Conservation (phyloP, 306 rosid genomes). For the Rosa lucieae region DNA sequence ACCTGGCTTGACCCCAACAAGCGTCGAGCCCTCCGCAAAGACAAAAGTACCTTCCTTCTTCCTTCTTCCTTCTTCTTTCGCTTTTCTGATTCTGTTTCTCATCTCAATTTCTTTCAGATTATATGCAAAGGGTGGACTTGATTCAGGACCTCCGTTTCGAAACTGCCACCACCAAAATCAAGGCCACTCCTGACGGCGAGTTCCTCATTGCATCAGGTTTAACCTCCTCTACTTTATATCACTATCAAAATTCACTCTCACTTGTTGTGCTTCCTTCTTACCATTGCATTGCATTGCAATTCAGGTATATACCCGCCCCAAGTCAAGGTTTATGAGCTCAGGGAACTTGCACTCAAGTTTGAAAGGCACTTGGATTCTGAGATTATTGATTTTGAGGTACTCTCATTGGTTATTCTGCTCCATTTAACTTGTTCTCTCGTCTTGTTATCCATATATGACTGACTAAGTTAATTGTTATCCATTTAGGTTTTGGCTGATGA, state of each 20-base stretch:
- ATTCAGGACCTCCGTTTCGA: constrained; percentile 78
- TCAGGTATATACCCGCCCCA: constrained; percentile 95
- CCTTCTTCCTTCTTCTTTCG: too few relatives aligned
- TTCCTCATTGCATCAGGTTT: constrained; percentile 75
- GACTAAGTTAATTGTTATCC: too few relatives aligned
- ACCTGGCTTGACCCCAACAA: constrained; percentile 74
- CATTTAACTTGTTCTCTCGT: neutral
- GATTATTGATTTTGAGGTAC: constrained; percentile 89
- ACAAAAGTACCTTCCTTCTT: constrained; percentile 39
- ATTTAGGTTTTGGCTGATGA: constrained; percentile 64
- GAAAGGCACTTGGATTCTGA: constrained; percentile 92
- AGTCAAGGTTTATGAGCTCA: constrained; percentile 79
- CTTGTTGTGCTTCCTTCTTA: too few relatives aligned
- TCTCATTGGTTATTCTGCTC: neutral
- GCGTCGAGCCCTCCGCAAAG: constrained; percentile 57
- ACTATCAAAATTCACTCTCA: too few relatives aligned
- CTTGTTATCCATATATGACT: too few relatives aligned
- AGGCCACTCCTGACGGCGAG: constrained; percentile 85
- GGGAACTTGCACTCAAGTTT: constrained; percentile 81
- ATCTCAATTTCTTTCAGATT: constrained; percentile 35
- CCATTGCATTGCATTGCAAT: too few relatives aligned
- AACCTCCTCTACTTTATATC: too few relatives aligned
- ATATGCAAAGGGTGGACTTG: constrained; percentile 62
- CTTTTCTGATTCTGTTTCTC: too few relatives aligned
- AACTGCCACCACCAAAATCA: constrained; percentile 80